These are phyloP conservation scores for Lecanosticta acicola DNA, from an alignment of 2,329 filamentous ascomycete genomes.

Conservation along the genomic window DNA sequence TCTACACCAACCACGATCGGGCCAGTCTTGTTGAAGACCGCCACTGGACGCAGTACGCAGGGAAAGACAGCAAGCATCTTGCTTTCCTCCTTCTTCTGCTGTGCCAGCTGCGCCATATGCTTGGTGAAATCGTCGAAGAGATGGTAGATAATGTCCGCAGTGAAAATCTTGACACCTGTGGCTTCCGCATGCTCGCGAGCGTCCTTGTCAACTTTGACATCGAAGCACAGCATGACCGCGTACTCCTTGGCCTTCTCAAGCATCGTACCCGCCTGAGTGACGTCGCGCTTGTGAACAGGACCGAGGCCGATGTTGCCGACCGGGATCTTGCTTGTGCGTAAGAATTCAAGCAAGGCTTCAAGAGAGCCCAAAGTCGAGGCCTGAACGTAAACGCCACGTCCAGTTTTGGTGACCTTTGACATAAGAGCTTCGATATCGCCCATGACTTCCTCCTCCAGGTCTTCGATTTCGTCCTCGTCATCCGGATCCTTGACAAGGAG, in stretches of 20 bases:
- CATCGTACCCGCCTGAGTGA: constrained; percentile 92
- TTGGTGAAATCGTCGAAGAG: constrained; percentile 94
- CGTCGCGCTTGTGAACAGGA: constrained; percentile 94
- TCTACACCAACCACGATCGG: constrained; percentile 95
- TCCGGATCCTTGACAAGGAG: constrained; percentile 92
- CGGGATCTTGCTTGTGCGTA: constrained; percentile 92
- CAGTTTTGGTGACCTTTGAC: constrained; percentile 83
- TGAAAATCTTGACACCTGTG: constrained; percentile 94
- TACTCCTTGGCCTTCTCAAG: constrained; percentile 90
- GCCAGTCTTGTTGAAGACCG: constrained; percentile 96
- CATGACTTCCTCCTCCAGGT: constrained; percentile 94
- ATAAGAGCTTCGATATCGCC: constrained; percentile 86
- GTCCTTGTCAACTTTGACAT: constrained; percentile 98
- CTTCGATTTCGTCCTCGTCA: constrained; percentile 68
- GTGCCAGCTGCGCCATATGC: constrained; percentile 80
- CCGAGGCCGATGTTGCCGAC: constrained; percentile 96
- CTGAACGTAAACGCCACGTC: constrained; percentile 92
- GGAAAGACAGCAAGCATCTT: constrained; percentile 97
- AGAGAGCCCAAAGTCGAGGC: constrained; percentile 95
- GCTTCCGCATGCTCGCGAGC: constrained; percentile 86
- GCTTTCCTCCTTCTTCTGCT: constrained; percentile 92
- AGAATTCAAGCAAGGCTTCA: constrained; percentile 92
- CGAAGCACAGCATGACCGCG: constrained; percentile 99
- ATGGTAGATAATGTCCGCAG: constrained; percentile 98
- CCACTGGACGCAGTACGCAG: constrained; percentile 81